phyloP scores from a whole-genome alignment of 2,329 filamentous ascomycete genomes.

The Neospermospora avenae region DNA sequence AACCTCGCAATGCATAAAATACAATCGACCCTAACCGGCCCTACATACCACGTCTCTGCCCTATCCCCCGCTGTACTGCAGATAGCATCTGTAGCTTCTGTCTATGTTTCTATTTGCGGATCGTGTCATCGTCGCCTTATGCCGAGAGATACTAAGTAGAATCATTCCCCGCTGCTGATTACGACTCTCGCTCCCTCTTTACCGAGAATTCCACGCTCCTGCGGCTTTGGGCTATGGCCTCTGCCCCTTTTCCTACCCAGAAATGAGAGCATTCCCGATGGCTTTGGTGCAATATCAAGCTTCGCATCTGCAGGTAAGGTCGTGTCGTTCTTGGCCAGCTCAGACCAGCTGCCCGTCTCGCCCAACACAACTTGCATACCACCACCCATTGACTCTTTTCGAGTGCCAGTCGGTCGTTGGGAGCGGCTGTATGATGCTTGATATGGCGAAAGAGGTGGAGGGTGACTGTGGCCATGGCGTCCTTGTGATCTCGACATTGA shows the following conservation, averaged over 20 bases:
- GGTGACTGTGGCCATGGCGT: constrained; percentile 3
- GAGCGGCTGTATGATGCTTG: constrained; percentile 30
- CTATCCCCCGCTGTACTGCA: background rate
- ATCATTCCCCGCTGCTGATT: constrained; percentile 53
- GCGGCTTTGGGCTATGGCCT: constrained; percentile 89
- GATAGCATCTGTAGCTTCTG: background rate
- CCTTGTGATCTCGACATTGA: background rate
- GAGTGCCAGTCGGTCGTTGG: constrained; percentile 24
- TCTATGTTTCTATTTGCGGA: background rate
- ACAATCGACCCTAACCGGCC: background rate
- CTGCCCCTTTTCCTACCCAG: constrained; percentile 85
- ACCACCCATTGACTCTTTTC: constrained; percentile 44
- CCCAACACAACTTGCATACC: constrained; percentile 91
- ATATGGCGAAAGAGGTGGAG: constrained; percentile 30
- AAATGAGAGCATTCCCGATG: constrained; percentile 87
- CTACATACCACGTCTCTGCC: background rate
- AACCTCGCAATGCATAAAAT: constrained; percentile 2
- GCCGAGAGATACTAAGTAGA: background rate
- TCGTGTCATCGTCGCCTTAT: background rate
- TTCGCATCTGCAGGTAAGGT: constrained; percentile 68
- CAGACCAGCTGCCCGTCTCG: constrained; percentile 85
- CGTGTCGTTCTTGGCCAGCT: constrained; percentile 79
- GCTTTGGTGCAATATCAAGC: constrained; percentile 48
- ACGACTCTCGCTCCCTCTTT: constrained; percentile 90
- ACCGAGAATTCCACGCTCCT: constrained; percentile 87